Conservation (phyloP, 2,329 filamentous ascomycete genomes). For the Aspergillus ibericus region DNA sequence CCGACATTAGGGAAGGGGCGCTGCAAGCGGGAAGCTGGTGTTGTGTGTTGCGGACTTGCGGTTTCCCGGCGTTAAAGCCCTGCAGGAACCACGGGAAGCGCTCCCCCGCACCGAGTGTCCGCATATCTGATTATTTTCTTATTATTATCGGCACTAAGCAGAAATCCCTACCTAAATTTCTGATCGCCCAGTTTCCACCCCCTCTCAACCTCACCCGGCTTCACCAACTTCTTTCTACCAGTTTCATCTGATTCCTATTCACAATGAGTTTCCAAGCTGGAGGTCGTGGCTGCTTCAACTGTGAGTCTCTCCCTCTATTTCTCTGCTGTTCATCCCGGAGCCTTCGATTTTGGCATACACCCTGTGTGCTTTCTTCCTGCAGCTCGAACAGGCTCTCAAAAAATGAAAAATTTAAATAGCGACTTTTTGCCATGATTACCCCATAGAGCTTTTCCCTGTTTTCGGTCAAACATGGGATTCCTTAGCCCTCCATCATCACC, state of each 20-base stretch:
- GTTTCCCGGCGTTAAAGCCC: constrained; percentile 8
- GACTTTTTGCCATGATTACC: background rate
- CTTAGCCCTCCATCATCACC: background rate
- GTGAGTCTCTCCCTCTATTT: constrained; percentile 42
- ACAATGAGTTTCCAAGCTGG: constrained; percentile 53
- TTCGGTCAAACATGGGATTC: background rate
- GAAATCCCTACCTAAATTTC: constrained; percentile 20
- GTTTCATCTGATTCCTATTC: constrained; percentile 14
- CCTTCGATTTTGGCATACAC: constrained; percentile 5
- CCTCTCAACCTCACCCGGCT: background rate
- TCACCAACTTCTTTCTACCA: constrained; percentile 5
- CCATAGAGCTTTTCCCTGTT: background rate
- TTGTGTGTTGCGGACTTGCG: background rate
- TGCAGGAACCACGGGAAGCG: constrained; percentile 18
- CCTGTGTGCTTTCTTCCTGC: background rate
- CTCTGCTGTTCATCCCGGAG: constrained; percentile 3
- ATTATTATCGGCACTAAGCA: constrained; percentile 19
- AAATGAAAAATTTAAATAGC: background rate
- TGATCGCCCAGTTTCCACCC: constrained; percentile 13
- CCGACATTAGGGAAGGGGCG: no score
- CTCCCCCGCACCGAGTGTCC: constrained; percentile 20
- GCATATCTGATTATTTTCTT: constrained; percentile 14
- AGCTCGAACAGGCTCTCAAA: background rate
- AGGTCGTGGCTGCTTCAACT: constrained; percentile 60
- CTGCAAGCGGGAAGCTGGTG: background rate